Evolutionary conservation across 345 rosid genomes (phyloP).

Genomic region (Balakata baccata): DNA sequence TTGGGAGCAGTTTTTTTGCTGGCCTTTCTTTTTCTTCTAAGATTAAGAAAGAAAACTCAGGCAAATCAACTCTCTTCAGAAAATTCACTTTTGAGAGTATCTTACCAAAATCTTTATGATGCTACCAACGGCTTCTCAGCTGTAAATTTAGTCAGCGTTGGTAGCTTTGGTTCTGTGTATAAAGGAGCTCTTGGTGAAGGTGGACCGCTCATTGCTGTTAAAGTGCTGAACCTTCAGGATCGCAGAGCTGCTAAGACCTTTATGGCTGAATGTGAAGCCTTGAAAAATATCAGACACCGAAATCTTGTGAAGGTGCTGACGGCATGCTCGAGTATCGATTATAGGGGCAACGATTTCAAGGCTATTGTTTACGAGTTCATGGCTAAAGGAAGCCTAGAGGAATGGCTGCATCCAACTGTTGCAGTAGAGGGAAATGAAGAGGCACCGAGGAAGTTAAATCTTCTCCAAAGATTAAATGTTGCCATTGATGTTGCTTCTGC

Average conservation of each 20-base stretch:
- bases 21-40: background rate
- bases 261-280: background rate
- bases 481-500: background rate
- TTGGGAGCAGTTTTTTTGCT: background rate
- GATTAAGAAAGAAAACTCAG: background rate
- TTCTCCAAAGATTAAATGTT: background rate
- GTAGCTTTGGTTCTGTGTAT: background rate
- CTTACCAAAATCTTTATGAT: background rate
- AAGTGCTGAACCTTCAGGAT: background rate
- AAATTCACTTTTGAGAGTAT: background rate
- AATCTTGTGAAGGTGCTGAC: background rate
- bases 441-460: background rate
- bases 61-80: background rate
- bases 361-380: background rate
- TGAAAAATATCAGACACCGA: background rate
- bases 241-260: background rate
- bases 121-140: conserved; percentile 1
- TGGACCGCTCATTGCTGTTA: background rate
- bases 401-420: background rate
- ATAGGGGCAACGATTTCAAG: background rate
- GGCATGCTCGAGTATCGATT: background rate
- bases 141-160: background rate
- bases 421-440: background rate
- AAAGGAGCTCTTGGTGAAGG: background rate
- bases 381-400: background rate